These are phyloP conservation scores for Ophiosphaerella herpotricha DNA, from an alignment of 2,329 filamentous ascomycete species.

Conservation along the genomic window DNA sequence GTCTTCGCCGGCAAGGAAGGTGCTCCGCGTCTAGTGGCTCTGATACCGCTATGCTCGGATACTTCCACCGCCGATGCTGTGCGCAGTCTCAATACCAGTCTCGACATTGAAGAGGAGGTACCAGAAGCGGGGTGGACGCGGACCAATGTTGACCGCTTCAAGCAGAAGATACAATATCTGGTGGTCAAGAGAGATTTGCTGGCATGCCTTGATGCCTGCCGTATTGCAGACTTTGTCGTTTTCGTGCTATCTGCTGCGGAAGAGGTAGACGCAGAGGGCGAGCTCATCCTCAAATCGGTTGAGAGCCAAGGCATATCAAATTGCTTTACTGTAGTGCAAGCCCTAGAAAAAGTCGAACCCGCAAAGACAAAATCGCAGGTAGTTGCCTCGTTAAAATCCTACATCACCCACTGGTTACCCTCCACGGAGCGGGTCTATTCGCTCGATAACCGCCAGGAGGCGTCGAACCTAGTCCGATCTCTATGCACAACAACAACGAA, in stretches of 20 bases:
- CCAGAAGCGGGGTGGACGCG: slow-evolving; percentile 63
- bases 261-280: slow-evolving; percentile 83
- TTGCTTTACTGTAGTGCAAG: slow-evolving; percentile 82
- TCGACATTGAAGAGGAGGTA: slow-evolving; percentile 75
- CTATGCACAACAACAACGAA: slow-evolving; percentile 91
- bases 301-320: slow-evolving; percentile 96
- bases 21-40: slow-evolving; percentile 83
- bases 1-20: slow-evolving; percentile 87
- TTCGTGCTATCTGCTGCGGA: slow-evolving; percentile 80
- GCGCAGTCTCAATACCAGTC: slow-evolving; percentile 71
- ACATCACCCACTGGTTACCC: slow-evolving; percentile 93
- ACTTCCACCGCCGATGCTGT: slow-evolving; percentile 71
- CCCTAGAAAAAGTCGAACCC: slow-evolving; percentile 76
- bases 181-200: slow-evolving; percentile 74
- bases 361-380: slow-evolving; percentile 78
- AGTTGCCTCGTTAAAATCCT: slow-evolving; percentile 82
- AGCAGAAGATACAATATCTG: slow-evolving; percentile 89
- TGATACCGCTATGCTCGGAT: slow-evolving; percentile 81
- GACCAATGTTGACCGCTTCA: slow-evolving; percentile 84
- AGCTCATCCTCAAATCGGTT: slow-evolving; percentile 81
- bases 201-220: slow-evolving; percentile 80
- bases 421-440: slow-evolving; percentile 89
- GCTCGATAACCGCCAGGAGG: slow-evolving; percentile 86
- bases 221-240: slow-evolving; percentile 88
- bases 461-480: slow-evolving; percentile 85